phyloP scores from a whole-genome alignment of 2,329 filamentous ascomycete genomes.

The Colletotrichum navitas region DNA sequence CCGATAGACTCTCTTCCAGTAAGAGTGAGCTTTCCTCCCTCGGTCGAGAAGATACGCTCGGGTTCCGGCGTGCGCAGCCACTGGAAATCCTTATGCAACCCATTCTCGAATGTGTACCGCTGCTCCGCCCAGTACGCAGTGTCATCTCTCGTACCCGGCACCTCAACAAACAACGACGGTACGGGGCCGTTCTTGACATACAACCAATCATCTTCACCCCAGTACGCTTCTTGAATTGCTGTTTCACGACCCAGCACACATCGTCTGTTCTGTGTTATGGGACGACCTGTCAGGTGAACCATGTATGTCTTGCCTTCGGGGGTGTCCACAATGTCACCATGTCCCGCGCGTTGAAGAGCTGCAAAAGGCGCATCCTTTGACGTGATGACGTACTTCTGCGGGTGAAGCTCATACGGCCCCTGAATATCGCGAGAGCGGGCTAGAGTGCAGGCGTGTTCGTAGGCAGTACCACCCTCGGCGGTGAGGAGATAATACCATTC shows the following conservation, averaged over 20 bases:
- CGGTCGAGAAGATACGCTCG: conserved; percentile 62
- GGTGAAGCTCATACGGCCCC: conserved; percentile 73
- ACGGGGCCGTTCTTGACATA: conserved; percentile 71
- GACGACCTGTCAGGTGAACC: conserved; percentile 66
- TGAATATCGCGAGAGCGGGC: conserved; percentile 64
- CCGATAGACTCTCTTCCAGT: conserved; percentile 66
- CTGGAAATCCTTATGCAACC: conserved; percentile 66
- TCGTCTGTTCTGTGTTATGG: conserved; percentile 63
- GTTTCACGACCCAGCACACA: conserved; percentile 69
- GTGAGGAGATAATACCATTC: conserved; percentile 72
- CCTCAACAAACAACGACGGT: conserved; percentile 65
- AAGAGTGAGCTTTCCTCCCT: conserved; percentile 57
- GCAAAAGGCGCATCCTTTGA: conserved; percentile 63
- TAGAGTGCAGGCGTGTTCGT: conserved; percentile 72
- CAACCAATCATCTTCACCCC: conserved; percentile 73
- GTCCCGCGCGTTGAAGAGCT: conserved; percentile 65
- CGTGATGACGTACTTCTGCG: conserved; percentile 68
- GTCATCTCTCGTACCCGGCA: conserved; percentile 63
- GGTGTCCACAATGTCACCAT: conserved; percentile 67
- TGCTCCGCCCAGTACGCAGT: conserved; percentile 62
- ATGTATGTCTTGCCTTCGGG: conserved; percentile 65
- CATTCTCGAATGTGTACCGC: conserved; percentile 60
- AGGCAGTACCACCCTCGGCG: conserved; percentile 72
- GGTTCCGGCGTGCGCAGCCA: conserved; percentile 69
- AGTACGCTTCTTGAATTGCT: conserved; percentile 69